These are phyloP conservation scores for Suillus alpinus DNA, from an alignment of 768 basidiomycete species.

Conservation along the genomic window DNA sequence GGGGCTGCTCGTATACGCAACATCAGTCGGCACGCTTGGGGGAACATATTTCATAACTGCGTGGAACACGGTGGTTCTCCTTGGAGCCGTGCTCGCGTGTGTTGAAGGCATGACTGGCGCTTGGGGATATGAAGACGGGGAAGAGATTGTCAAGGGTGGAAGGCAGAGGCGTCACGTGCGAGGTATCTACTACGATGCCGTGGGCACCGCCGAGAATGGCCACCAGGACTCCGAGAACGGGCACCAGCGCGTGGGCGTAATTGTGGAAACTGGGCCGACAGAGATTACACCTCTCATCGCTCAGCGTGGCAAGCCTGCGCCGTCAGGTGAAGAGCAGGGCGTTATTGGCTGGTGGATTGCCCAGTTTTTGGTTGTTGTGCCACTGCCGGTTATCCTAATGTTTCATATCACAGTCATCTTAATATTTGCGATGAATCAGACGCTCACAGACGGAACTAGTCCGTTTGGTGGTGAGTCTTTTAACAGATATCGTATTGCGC, in stretches of 20 bases:
- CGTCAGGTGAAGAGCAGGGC: constrained; percentile 12
- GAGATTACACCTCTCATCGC: constrained; percentile 58
- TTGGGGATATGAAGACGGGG: constrained; percentile 12
- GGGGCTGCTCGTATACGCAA: constrained; percentile 52
- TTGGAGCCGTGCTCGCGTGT: constrained; percentile 38
- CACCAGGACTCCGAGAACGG: constrained; percentile 3
- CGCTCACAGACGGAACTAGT: constrained; percentile 59
- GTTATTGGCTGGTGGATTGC: constrained; percentile 53
- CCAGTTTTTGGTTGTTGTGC: constrained; percentile 54
- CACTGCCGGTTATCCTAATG: constrained; percentile 50
- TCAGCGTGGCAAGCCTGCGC: constrained; percentile 14
- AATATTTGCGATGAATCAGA: constrained; percentile 51
- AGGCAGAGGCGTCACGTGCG: constrained; percentile 8
- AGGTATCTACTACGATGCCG: constrained; percentile 26
- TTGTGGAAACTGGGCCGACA: constrained; percentile 44
- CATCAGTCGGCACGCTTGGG: constrained; percentile 43
- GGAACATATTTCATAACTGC: constrained; percentile 56
- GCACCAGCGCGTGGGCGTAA: constrained; percentile 18
- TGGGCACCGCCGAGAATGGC: constrained; percentile 17
- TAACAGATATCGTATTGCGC: not conserved
- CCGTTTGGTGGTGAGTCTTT: constrained; percentile 43
- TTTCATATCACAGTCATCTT: constrained; percentile 49
- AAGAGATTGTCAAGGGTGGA: constrained; percentile 5
- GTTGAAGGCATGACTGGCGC: constrained; percentile 32
- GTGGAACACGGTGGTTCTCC: constrained; percentile 48